Conservation (phyloP, 495 filamentous ascomycete genomes). For the Acidiella bohemica region DNA sequence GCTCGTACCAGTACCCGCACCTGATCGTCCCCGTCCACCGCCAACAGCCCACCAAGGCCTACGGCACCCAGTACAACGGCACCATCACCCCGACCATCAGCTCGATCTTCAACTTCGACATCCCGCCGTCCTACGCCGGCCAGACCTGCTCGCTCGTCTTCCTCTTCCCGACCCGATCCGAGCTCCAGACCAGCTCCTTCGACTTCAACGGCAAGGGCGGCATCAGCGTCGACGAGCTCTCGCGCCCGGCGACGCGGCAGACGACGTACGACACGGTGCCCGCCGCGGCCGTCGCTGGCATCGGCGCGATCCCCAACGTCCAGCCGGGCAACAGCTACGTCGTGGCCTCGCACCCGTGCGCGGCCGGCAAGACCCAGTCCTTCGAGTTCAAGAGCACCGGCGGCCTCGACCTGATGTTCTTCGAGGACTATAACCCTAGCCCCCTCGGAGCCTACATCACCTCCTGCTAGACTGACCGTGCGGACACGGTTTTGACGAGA, state of each 20-base stretch:
- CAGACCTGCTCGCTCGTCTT: constrained; percentile 27
- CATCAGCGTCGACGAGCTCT: constrained; percentile 21
- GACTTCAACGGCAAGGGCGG: constrained; percentile 19
- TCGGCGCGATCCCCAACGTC: constrained; percentile 10
- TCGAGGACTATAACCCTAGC: constrained; percentile 20
- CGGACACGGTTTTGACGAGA: too few relatives aligned
- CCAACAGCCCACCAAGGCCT: constrained; percentile 32
- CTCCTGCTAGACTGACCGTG: constrained; percentile 16
- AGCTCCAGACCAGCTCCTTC: constrained; percentile 18
- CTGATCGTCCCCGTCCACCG: constrained; percentile 54
- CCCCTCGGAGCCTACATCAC: constrained; percentile 18
- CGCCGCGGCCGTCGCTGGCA: background rate
- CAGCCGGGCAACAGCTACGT: constrained; percentile 13
- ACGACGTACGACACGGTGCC: constrained; percentile 19
- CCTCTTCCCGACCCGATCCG: constrained; percentile 18
- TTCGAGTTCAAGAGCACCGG: constrained; percentile 16
- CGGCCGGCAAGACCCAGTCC: constrained; percentile 10
- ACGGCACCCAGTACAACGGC: constrained; percentile 22
- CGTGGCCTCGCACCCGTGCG: constrained; percentile 12
- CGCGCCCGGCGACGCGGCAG: constrained; percentile 13
- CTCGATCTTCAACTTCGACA: constrained; percentile 28
- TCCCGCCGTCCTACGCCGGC: constrained; percentile 18
- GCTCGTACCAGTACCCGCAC: constrained; percentile 47
- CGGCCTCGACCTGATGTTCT: constrained; percentile 15
- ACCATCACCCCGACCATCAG: constrained; percentile 14